Percentiles rank a stretch among this genome's conserved stretches.
phyloP scores from a whole-genome alignment of 768 basidiomycete genomes.

The Erythrobasidium yunnanense region DNA sequence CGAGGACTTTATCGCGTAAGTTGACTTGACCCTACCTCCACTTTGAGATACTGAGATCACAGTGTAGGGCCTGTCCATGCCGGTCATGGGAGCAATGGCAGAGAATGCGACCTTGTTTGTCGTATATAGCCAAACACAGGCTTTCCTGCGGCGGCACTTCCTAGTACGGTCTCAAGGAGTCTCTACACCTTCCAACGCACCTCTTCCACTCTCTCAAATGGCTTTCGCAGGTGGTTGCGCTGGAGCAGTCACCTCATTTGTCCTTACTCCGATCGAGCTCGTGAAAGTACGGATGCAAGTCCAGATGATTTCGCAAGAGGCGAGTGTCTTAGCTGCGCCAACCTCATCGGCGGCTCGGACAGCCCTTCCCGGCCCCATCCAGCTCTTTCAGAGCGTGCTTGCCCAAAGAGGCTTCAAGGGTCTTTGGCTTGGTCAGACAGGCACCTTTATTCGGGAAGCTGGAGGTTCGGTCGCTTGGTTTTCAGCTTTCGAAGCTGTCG shows the following conservation, averaged over 20 bases:
- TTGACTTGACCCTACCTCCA: conserved; percentile 19
- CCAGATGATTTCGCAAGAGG: conserved; percentile 54
- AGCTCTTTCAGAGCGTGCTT: conserved; percentile 56
- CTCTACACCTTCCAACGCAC: too few species aligned
- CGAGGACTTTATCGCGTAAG: conserved; percentile 76
- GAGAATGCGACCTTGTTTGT: conserved; percentile 85
- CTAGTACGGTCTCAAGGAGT: conserved; percentile 36
- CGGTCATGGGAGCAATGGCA: conserved; percentile 78
- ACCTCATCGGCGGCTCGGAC: conserved; percentile 17
- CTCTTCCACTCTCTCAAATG: conserved; percentile 58
- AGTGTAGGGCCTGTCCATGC: conserved; percentile 72
- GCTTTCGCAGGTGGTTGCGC: conserved; percentile 75
- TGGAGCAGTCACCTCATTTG: conserved; percentile 72
- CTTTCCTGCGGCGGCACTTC: conserved; percentile 37
- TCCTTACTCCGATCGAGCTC: conserved; percentile 88
- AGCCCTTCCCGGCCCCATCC: conserved; percentile 60
- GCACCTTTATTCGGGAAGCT: conserved; percentile 82
- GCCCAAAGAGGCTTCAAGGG: conserved; percentile 62
- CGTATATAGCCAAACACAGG: conserved; percentile 60
- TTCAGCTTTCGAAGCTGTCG: conserved; percentile 67
- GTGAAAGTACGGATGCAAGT: conserved; percentile 98
- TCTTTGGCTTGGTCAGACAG: conserved; percentile 93
- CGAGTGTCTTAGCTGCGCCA: neutral
- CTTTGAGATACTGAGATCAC: neutral
- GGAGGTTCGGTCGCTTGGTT: conserved; percentile 91